These are phyloP conservation scores for Coelastrella sp. DNA, from an alignment of 139 green algal species.

Conservation along the genomic window DNA sequence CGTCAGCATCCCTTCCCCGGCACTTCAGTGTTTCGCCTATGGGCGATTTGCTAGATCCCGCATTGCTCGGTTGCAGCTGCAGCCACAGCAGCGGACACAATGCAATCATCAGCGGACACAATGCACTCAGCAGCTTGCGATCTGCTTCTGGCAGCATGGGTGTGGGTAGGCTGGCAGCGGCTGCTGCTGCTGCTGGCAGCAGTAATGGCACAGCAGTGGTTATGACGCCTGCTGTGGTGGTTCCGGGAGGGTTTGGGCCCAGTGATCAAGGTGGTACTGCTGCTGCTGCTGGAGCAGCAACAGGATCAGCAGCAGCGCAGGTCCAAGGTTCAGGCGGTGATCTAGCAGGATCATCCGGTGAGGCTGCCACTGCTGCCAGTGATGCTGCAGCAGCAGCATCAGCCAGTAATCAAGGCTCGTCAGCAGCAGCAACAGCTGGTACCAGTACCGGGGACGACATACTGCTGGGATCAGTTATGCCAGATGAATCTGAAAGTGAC, in stretches of 20 bases:
- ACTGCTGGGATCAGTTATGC: not conserved
- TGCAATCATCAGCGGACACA: not conserved
- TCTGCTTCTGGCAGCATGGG: not conserved
- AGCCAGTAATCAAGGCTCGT: not conserved
- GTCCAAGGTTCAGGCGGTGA: no score
- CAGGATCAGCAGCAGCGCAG: not conserved
- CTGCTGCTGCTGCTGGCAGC: not conserved
- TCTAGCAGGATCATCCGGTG: no score
- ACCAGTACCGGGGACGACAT: not conserved
- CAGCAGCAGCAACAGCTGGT: not conserved
- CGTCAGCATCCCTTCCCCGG: conserved; percentile 8
- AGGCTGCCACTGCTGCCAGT: not conserved
- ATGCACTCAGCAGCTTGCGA: not conserved
- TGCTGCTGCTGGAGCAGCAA: not conserved
- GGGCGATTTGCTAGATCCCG: conserved; percentile 8
- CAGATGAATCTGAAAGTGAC: conserved; percentile 57
- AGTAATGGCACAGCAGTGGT: not conserved
- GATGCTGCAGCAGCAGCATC: conserved; percentile 9
- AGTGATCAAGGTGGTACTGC: not conserved
- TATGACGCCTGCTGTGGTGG: conserved; percentile 1
- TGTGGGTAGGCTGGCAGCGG: not conserved
- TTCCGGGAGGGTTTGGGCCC: conserved; percentile 11
- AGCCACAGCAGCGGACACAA: conserved; percentile 20
- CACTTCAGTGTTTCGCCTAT: conserved; percentile 7
- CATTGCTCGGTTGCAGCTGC: conserved; percentile 21